These are phyloP conservation scores for Fusarium papillatum DNA, from an alignment of 2,329 filamentous ascomycete species.

Conservation along the genomic window DNA sequence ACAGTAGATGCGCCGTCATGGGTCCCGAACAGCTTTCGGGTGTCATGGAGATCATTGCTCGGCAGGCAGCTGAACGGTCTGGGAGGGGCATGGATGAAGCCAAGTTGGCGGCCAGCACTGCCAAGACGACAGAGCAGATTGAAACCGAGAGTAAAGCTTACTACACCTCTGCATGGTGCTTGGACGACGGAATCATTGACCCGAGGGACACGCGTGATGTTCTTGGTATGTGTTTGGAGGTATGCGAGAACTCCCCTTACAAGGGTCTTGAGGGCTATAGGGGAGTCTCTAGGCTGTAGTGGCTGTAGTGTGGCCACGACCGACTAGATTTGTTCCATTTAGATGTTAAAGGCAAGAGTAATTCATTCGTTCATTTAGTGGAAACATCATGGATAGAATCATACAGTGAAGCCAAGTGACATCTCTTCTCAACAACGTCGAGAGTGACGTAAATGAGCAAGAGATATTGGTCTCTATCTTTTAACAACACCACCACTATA, in stretches of 20 bases:
- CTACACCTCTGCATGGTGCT: neutral
- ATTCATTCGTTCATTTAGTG: neutral
- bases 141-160: neutral
- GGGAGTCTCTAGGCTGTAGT: neutral
- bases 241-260: neutral
- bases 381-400: neutral
- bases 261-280: neutral
- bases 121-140: neutral
- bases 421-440: too few relatives aligned
- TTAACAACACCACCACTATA: too few relatives aligned
- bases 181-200: neutral
- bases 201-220: neutral
- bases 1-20: neutral
- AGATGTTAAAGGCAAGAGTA: neutral
- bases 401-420: too few relatives aligned
- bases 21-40: neutral
- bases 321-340: neutral
- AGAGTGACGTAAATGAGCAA: too few relatives aligned
- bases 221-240: neutral
- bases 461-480: too few relatives aligned
- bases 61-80: neutral
- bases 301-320: neutral
- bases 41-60: neutral
- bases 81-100: neutral
- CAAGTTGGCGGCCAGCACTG: neutral